These are phyloP conservation scores for Barbarea vulgaris DNA, from an alignment of 345 rosid species.

Conservation along the genomic window DNA sequence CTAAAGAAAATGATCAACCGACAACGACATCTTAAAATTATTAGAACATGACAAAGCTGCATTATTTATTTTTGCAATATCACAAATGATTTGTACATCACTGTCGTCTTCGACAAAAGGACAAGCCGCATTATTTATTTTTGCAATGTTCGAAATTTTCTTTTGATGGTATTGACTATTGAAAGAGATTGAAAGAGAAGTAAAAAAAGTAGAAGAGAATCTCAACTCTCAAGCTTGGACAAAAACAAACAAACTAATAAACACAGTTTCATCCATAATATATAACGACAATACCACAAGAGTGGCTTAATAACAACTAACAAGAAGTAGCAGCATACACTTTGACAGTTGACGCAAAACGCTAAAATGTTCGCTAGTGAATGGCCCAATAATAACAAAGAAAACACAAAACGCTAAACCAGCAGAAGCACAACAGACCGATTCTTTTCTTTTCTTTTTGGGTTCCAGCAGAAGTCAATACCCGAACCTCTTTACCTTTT, in stretches of 20 bases:
- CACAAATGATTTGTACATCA: background rate
- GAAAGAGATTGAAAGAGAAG: background rate
- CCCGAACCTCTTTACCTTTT: constrained; percentile 70
- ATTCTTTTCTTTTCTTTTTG: background rate
- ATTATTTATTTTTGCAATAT: too few species aligned
- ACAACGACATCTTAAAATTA: background rate
- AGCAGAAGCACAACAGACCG: constrained; percentile 17
- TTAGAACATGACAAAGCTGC: background rate
- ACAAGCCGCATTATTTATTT: background rate
- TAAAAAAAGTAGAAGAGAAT: background rate
- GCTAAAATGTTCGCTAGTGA: constrained; percentile 32
- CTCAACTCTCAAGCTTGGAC: background rate
- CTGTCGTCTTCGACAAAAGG: background rate
- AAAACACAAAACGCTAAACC: constrained; percentile 16
- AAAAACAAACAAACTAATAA: background rate
- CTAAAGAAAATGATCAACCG: too few species aligned
- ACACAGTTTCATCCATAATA: constrained; percentile 14
- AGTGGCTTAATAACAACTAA: constrained; percentile 17
- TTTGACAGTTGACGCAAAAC: constrained; percentile 24
- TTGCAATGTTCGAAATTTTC: background rate
- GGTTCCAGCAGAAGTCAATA: constrained; percentile 62
- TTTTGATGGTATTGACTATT: background rate
- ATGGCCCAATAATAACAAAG: constrained; percentile 14
- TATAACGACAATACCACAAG: background rate
- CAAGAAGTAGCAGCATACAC: constrained; percentile 11